Evolutionary conservation across 2,329 filamentous ascomycete genomes (phyloP).

Genomic region (Claviceps capensis): DNA sequence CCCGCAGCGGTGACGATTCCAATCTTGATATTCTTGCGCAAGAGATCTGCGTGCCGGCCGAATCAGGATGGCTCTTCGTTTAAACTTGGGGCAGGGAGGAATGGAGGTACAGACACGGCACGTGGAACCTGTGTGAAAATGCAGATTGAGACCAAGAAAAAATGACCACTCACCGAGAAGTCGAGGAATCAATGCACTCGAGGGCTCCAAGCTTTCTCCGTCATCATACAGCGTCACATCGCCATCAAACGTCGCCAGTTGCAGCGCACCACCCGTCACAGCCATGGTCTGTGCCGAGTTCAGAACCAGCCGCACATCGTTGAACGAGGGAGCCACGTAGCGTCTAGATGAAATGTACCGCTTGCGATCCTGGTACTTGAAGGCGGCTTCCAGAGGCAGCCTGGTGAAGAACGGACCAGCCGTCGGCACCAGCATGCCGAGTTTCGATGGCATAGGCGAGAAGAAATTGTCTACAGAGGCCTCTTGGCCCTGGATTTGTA

Average conservation of each 20-base stretch:
- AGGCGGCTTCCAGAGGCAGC: constrained; percentile 75
- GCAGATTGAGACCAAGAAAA: not conserved
- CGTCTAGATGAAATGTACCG: constrained; percentile 80
- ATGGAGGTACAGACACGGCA: not conserved
- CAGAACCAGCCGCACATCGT: constrained; percentile 82
- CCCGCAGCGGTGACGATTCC: constrained; percentile 95
- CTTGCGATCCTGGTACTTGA: constrained; percentile 75
- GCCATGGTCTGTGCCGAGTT: constrained; percentile 94
- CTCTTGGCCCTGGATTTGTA: constrained; percentile 1
- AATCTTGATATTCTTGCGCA: constrained; percentile 66
- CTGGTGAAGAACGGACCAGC: constrained; percentile 91
- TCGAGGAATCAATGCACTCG: constrained; percentile 62
- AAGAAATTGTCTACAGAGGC: constrained; percentile 20
- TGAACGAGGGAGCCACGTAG: constrained; percentile 94
- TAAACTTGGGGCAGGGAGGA: not conserved
- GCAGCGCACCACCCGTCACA: constrained; percentile 62
- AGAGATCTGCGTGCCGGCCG: constrained; percentile 37
- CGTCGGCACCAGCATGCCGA: constrained; percentile 80
- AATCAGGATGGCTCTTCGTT: not conserved
- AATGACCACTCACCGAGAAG: constrained; percentile 30
- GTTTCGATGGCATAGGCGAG: constrained; percentile 52
- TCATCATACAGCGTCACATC: constrained; percentile 95
- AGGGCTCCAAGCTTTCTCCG: constrained; percentile 60
- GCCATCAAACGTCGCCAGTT: constrained; percentile 91
- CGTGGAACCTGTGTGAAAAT: no score